phyloP scores from a whole-genome alignment of 148 eudicot genomes.

The Cornus florida region DNA sequence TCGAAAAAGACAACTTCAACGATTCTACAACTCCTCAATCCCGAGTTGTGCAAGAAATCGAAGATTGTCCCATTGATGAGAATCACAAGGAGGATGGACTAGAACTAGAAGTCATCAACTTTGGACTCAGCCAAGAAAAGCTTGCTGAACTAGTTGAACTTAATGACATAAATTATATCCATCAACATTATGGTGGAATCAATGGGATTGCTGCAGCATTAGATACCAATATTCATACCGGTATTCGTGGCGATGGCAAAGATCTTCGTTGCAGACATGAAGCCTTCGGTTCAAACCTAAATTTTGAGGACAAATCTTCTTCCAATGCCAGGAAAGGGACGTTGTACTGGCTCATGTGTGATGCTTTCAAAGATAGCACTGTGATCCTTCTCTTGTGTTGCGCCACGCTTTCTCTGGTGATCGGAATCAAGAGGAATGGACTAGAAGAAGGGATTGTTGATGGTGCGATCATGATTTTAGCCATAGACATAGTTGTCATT shows the following conservation, averaged over 20 bases:
- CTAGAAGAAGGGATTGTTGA: slow-evolving; percentile 3
- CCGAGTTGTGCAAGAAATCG: neutral
- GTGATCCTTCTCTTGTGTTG: slow-evolving; percentile 14
- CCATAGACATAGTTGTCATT: slow-evolving; percentile 8
- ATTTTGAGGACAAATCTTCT: neutral
- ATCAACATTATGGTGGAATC: neutral
- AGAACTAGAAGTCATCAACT: neutral
- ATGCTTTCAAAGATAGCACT: slow-evolving; percentile 10
- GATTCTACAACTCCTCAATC: neutral
- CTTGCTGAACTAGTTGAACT: neutral
- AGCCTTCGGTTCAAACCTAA: slow-evolving; percentile 9
- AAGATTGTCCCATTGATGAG: neutral
- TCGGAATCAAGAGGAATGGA: slow-evolving; percentile 15
- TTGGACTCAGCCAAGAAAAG: neutral
- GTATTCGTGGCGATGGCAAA: slow-evolving; percentile 1
- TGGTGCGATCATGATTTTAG: slow-evolving; percentile 1
- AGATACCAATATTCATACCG: neutral
- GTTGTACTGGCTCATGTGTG: neutral
- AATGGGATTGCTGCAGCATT: slow-evolving; percentile 1
- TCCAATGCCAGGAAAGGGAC: neutral
- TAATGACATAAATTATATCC: neutral
- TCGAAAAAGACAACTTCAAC: neutral
- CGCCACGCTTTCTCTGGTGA: slow-evolving; percentile 13
- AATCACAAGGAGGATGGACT: neutral
- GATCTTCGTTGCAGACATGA: slow-evolving; percentile 3